A percentile compares a stretch with the other conserved stretches of the same genome.
Evolutionary conservation across 1,139 yeast species (phyloP).

Genomic region (Diutina ranongensis): DNA sequence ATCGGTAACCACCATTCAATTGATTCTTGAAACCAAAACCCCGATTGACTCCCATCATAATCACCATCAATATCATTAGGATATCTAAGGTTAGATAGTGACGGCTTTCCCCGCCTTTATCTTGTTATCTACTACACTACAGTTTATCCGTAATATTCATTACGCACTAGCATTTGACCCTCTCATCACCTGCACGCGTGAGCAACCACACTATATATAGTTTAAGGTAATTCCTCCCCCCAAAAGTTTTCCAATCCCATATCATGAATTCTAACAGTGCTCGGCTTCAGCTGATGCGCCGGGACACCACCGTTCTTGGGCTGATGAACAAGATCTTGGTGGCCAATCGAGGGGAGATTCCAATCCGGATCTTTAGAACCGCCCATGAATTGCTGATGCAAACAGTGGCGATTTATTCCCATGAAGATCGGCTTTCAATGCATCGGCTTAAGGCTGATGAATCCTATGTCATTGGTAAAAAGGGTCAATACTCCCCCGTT

Average conservation of each 20-base stretch:
- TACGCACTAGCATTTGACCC: no score
- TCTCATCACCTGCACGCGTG: background rate
- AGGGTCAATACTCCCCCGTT: slow-evolving; percentile 88
- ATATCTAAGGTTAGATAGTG: no score
- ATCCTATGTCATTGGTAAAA: slow-evolving; percentile 82
- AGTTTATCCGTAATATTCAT: no score
- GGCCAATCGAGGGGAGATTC: slow-evolving; percentile 95
- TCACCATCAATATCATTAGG: no score
- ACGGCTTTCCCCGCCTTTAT: no score
- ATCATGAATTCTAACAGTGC: background rate
- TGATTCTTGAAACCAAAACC: background rate
- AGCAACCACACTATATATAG: background rate
- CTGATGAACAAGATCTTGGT: slow-evolving; percentile 69
- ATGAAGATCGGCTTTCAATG: slow-evolving; percentile 91
- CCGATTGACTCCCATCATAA: background rate
- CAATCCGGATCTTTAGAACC: slow-evolving; percentile 83
- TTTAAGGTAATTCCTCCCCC: background rate
- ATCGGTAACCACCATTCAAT: background rate
- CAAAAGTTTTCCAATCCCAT: background rate
- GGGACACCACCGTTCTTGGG: slow-evolving; percentile 51
- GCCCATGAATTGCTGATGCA: slow-evolving; percentile 98
- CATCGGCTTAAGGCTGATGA: slow-evolving; percentile 91
- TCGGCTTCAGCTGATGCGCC: slow-evolving; percentile 42
- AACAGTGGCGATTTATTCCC: slow-evolving; percentile 94
- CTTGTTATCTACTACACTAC: no score